phyloP scores from a whole-genome alignment of 768 basidiomycete genomes.

The Coprinopsis marcescibilis region DNA sequence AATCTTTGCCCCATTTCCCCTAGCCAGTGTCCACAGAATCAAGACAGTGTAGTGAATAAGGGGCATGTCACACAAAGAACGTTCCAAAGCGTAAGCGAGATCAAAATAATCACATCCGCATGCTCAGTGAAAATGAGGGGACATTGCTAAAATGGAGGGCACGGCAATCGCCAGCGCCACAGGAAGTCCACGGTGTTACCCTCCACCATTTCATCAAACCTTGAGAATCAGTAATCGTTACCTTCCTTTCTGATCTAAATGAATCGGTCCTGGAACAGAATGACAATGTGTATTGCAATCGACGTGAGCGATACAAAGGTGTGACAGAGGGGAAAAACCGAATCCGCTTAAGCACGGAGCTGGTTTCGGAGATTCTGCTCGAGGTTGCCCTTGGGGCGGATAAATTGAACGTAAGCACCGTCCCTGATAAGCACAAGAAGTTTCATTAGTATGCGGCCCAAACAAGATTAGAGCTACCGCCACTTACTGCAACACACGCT shows the following conservation, averaged over 20 bases:
- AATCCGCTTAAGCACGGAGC: constrained; percentile 55
- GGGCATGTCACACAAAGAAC: constrained; percentile 5
- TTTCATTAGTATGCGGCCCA: not conserved
- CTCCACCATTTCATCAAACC: not conserved
- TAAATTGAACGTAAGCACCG: constrained; percentile 93
- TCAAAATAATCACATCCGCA: no score
- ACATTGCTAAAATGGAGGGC: constrained; percentile 16
- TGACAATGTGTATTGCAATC: constrained; percentile 3
- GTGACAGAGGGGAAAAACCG: constrained; percentile 14
- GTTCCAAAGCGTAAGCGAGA: not conserved
- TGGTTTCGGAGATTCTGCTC: constrained; percentile 83
- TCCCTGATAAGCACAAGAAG: constrained; percentile 44
- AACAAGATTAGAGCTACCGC: constrained; percentile 4
- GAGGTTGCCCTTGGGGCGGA: constrained; percentile 81
- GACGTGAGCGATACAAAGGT: not conserved
- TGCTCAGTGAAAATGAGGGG: constrained; percentile 75
- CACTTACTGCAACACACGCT: constrained; percentile 82
- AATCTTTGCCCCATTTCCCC: constrained; percentile 84
- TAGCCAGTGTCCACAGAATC: constrained; percentile 49
- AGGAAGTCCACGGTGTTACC: constrained; percentile 7
- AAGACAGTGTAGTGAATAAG: constrained; percentile 9
- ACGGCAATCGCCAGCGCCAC: constrained; percentile 12
- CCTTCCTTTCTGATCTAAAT: not conserved
- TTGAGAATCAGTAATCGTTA: constrained; percentile 9
- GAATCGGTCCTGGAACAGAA: not conserved